Base-by-base conservation (phyloP, 73 alveolate species). In the Paramecium pentaurelia region DNA sequence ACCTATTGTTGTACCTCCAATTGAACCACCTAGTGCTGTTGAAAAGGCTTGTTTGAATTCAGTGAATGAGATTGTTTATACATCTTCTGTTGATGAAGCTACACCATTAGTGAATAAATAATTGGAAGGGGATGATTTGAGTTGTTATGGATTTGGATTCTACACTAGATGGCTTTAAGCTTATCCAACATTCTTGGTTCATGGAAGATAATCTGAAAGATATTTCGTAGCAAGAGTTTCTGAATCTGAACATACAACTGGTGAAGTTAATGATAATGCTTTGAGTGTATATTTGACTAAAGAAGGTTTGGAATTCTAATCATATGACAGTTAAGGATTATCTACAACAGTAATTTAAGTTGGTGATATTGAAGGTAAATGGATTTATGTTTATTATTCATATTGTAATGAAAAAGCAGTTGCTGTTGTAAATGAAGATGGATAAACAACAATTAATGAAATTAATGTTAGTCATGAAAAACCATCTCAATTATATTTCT, bases 111-210 rank as follows among this genome's bases (percentile, higher is more conserved):
- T 37, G 37, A 37, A 64, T 27, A 64, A 64, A 34, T 10, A 28
- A 64, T 34, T 73, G 40, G 87, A 73, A 73, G 87, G 87, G 1
- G 91, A 80, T 4, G 47, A 80, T 47, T 75, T 75, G 6, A 42
- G 64, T 80, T 25, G 58, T 20, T 80, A 44, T 80, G 91, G 77
- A 45, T 49, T 80, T 45, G 91, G 91, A 44, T 80, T 80, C 25
- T 80, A 80, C 32, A 37, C 91, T 40, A 80, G 58, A 47, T 80
- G 91, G 91, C 58, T 80, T 18, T 45, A 34, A 20, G 58, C 47
- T 9, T 49, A 80, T 47, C 91, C 91, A 80, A 49, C 75, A 45
- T 42, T 38, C 18, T 42, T 80, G 51, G 71, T 80, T 80, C 87
- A 73, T 44, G 91, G 91, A 40, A 80, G 71, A 47, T 34, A 80